These are phyloP conservation scores for Pseudoneurospora amorphoporcata DNA, from an alignment of 495 filamentous ascomycete genomes.

Conservation along the genomic window DNA sequence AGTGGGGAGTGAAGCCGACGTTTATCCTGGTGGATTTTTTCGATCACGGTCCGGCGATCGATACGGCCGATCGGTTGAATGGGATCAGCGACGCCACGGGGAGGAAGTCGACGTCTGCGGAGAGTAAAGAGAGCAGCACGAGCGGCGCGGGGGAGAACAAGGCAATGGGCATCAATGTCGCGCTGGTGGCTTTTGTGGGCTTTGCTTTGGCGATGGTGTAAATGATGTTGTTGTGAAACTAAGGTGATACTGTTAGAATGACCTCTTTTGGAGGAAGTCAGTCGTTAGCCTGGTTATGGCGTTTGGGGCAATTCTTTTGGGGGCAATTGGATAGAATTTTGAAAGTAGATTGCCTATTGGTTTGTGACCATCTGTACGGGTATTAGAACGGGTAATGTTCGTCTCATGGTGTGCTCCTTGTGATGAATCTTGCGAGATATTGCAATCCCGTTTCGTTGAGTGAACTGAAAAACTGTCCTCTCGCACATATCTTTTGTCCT, in stretches of 20 bases:
- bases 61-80: slow-evolving; percentile 48
- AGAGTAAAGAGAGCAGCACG: not conserved
- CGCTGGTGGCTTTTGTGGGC: slow-evolving; percentile 22
- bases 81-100: slow-evolving; percentile 30
- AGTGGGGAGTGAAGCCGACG: slow-evolving; percentile 45
- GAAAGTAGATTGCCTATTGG: not conserved
- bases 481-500: not conserved
- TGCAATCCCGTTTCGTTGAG: not conserved
- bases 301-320: not conserved
- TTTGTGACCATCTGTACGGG: not conserved
- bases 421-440: not conserved
- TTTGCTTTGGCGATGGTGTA: slow-evolving; percentile 20
- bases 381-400: not conserved
- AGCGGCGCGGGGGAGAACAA: slow-evolving; percentile 1
- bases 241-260: not conserved
- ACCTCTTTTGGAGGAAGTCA: not conserved
- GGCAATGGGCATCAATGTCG: slow-evolving; percentile 10
- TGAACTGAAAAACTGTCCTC: not conserved
- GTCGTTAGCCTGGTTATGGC: not conserved
- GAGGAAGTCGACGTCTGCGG: not conserved
- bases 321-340: not conserved
- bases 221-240: not conserved
- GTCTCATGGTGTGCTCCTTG: not conserved
- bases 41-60: slow-evolving; percentile 49
- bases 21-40: slow-evolving; percentile 62